Evolutionary conservation across 1,284 basidiomycete genomes (phyloP).

Genomic region (Boletus smithii): DNA sequence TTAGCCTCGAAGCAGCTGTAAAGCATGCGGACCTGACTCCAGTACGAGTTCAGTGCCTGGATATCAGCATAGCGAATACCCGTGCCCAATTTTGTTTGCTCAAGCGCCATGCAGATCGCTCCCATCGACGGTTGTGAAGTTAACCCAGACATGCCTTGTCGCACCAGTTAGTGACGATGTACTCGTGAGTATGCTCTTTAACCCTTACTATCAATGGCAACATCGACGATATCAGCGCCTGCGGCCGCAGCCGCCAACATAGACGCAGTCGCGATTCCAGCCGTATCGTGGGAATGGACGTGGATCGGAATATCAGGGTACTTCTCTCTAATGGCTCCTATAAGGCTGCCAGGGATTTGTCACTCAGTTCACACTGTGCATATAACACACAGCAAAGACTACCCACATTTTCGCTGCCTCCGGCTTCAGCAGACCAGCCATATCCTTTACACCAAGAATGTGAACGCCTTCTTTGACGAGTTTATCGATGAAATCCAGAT

Average conservation of each 20-base stretch:
- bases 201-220: slow-evolving; percentile 91
- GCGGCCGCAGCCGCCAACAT: slow-evolving; percentile 96
- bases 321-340: slow-evolving; percentile 91
- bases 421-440: slow-evolving; percentile 98
- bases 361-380: slow-evolving; percentile 4
- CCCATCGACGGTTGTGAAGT: slow-evolving; percentile 99
- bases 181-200: neutral
- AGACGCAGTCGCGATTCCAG: slow-evolving; percentile 94
- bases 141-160: slow-evolving; percentile 89
- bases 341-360: slow-evolving; percentile 53
- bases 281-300: slow-evolving; percentile 99
- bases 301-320: slow-evolving; percentile 98
- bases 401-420: slow-evolving; percentile 83
- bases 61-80: slow-evolving; percentile 98
- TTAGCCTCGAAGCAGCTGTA: slow-evolving; percentile 99
- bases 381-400: slow-evolving; percentile 1
- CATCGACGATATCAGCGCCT: slow-evolving; percentile 97
- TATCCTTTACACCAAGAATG: slow-evolving; percentile 98
- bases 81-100: slow-evolving; percentile 93
- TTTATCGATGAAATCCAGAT: slow-evolving; percentile 93
- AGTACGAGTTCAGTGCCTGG: slow-evolving; percentile 96
- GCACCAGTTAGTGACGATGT: slow-evolving; percentile 8
- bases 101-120: slow-evolving; percentile 89
- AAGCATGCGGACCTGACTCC: slow-evolving; percentile 94
- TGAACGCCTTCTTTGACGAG: slow-evolving; percentile 96